Base-by-base conservation (phyloP, 1,284 basidiomycete species). In the Cutaneotrichosporon cyanovorans region DNA sequence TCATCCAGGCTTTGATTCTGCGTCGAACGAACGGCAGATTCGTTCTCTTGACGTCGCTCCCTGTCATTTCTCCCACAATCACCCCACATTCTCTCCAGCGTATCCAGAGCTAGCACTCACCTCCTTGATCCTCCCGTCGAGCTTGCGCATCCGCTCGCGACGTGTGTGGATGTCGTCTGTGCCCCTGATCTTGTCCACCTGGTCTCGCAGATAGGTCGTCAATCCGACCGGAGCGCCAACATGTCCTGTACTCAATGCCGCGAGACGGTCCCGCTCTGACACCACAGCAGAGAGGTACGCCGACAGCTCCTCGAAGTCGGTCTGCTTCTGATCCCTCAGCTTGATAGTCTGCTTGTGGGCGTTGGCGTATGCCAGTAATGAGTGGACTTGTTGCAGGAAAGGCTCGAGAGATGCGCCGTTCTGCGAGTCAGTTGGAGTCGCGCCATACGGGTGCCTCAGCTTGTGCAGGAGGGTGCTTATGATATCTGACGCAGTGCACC, bases 221-320 rank as follows among this genome's bases (percentile, higher is more conserved):
- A 96, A 65, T 0, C 92, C 92, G 0, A 76, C 69, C 0, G 76
- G 74, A 11, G 73, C 73, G 19, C 63, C 63, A 2, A 61, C 58
- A 46, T 73, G 71, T 1, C 74, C 68, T 5, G 80, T 82, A 61
- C 84, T 85, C 40, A 91, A 76, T 2, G 88, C 87, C 14, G 88
- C 83, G 9, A 98, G 76, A 33, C 93, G 77, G 67, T 98, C 95
- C 11, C 93, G 83, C 72, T 98, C 93, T 8, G 81, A 77, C 0
- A 88, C 91, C 23, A 96, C 82, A 7, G 85, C 85, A 2, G 87
- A 87, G 6, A 99, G 77, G 69, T 98, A 98, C 47, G 91, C 87
- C 5, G 90, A 92, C 5, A 97, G 80, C 65, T 97, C 93, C 71
- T 99, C 93, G 59, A 97, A 96, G 68, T 99, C 93, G 45, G 97